A percentile compares a stretch with the other conserved stretches of the same genome.
Evolutionary conservation across 106 monocot genomes (phyloP).

Genomic region (Amphibolis antarctica): DNA sequence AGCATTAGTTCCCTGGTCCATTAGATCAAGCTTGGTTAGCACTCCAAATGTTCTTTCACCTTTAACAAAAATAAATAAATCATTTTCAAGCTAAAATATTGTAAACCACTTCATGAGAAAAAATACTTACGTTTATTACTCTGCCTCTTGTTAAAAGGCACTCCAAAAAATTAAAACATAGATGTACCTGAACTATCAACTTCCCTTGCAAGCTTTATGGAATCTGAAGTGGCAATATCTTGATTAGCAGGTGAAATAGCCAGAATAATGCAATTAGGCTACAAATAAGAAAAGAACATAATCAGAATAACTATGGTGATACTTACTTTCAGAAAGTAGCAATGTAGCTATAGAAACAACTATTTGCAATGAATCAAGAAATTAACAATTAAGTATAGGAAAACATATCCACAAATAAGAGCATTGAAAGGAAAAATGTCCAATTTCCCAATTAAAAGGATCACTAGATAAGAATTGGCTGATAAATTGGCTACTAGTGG

Average conservation of each 20-base stretch:
- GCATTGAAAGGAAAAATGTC: no score
- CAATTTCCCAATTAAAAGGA: no score
- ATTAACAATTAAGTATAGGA: no score
- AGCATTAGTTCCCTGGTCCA: slow-evolving; percentile 92
- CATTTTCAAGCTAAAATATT: no score
- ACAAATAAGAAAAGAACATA: slow-evolving; percentile 13
- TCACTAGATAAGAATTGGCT: no score
- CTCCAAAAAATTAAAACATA: not conserved
- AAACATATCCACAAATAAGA: no score
- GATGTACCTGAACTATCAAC: slow-evolving; percentile 66
- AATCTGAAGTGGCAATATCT: slow-evolving; percentile 91
- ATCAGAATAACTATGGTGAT: not conserved
- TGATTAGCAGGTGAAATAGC: slow-evolving; percentile 95
- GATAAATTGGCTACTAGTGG: no score
- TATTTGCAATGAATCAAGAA: no score
- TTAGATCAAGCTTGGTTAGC: slow-evolving; percentile 90
- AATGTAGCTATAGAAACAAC: no score
- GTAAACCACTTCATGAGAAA: no score
- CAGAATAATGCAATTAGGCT: slow-evolving; percentile 88
- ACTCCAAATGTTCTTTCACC: slow-evolving; percentile 93
- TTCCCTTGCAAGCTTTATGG: slow-evolving; percentile 82
- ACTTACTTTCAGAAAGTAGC: no score
- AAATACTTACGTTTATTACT: no score
- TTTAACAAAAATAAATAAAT: slow-evolving; percentile 2
- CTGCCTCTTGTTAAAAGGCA: not conserved